Percentiles rank a stretch among this genome's conserved stretches.
These are phyloP conservation scores for Diutina neorugosa DNA, from an alignment of 1,139 yeast species.

Conservation along the genomic window DNA sequence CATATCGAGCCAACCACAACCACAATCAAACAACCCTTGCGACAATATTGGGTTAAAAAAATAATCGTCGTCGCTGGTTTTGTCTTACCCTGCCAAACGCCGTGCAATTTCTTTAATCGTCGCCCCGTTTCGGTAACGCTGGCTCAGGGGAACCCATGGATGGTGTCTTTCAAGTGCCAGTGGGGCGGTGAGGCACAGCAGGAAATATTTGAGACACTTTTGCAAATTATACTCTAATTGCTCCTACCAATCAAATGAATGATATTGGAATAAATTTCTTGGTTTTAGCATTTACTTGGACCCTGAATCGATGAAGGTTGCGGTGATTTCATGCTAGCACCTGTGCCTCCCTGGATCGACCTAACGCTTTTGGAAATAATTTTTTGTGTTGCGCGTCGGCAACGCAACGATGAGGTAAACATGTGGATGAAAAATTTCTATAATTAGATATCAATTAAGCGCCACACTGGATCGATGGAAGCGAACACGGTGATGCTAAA, in stretches of 20 bases:
- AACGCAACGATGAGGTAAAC: neutral
- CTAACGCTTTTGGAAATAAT: neutral
- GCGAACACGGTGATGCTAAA: neutral
- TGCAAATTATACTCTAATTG: too few relatives aligned
- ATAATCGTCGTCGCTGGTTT: neutral
- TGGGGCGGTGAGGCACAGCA: neutral
- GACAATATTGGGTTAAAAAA: too few relatives aligned
- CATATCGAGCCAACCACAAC: neutral
- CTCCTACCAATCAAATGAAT: too few relatives aligned
- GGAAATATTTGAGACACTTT: neutral
- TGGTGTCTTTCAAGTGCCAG: neutral
- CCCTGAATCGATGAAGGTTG: neutral
- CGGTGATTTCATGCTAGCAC: neutral
- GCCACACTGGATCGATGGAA: too few relatives aligned
- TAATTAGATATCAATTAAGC: too few relatives aligned
- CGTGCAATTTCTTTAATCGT: neutral
- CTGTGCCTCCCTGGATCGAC: neutral
- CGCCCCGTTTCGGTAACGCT: neutral
- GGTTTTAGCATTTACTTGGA: neutral
- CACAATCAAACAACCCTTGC: neutral
- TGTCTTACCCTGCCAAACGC: neutral
- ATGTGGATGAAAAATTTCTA: too few relatives aligned
- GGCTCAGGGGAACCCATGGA: neutral
- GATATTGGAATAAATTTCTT: too few relatives aligned
- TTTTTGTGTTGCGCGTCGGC: neutral